These are phyloP conservation scores for Rhodomyrtus psidioides DNA, from an alignment of 441 rosid genomes.

Conservation along the genomic window DNA sequence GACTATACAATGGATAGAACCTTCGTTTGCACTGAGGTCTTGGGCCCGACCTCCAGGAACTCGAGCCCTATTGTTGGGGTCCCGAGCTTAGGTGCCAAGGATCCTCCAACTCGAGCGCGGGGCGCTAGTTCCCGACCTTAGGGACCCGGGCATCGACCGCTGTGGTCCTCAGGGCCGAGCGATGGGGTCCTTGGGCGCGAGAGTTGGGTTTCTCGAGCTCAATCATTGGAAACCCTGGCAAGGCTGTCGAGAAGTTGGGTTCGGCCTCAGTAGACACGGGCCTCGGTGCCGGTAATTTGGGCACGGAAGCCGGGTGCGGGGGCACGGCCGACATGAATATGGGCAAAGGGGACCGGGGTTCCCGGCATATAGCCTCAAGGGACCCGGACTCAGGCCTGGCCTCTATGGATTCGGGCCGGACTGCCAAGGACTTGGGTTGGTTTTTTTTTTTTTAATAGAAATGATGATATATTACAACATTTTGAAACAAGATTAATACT, in stretches of 20 bases:
- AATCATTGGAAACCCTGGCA: neutral
- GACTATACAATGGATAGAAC: no score
- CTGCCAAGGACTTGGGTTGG: no score
- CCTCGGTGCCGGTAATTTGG: neutral
- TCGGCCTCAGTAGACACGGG: neutral
- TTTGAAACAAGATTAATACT: no score
- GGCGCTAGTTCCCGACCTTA: neutral
- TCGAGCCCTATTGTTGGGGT: neutral
- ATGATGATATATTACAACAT: no score
- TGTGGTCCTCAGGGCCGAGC: neutral
- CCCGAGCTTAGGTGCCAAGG: neutral
- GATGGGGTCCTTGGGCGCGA: accelerated
- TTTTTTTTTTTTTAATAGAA: no score
- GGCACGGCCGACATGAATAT: neutral
- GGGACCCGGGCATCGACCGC: neutral
- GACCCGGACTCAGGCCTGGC: no score
- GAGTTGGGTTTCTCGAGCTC: neutral
- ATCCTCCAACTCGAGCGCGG: neutral
- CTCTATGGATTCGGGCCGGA: accelerated
- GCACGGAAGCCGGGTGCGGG: neutral
- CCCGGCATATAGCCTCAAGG: neutral
- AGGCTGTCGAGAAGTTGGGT: neutral
- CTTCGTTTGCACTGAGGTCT: neutral
- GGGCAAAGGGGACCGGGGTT: accelerated
- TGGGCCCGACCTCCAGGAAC: neutral